phyloP scores from a whole-genome alignment of 2,329 filamentous ascomycete species.

The Zasmidium angulare region DNA sequence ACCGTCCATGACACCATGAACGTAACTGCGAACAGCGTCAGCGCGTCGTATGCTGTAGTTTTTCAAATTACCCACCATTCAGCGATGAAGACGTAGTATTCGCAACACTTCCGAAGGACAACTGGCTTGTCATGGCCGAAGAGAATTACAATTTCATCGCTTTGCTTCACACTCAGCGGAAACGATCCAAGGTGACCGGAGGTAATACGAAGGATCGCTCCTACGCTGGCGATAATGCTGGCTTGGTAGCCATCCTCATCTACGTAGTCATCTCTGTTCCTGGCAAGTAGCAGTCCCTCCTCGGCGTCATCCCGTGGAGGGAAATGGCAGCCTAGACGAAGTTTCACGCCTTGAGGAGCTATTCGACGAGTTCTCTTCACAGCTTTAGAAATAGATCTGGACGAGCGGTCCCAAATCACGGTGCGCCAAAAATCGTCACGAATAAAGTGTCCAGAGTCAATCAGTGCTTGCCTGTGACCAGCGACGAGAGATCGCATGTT shows the following conservation, averaged over 20 bases:
- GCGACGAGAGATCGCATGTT: background rate
- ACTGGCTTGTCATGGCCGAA: background rate
- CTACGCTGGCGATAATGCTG: background rate
- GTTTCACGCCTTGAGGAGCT: background rate
- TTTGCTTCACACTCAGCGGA: background rate
- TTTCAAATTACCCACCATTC: background rate
- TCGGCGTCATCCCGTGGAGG: background rate
- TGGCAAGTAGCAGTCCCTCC: background rate
- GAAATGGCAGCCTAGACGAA: background rate
- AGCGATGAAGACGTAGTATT: background rate
- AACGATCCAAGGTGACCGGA: background rate
- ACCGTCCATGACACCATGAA: background rate
- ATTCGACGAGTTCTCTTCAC: background rate
- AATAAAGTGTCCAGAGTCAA: background rate
- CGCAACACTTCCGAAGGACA: conserved; percentile 24
- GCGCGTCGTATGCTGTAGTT: background rate
- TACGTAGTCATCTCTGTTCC: background rate
- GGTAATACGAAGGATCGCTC: background rate
- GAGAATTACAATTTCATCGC: background rate
- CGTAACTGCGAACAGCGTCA: background rate
- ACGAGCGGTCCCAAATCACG: background rate
- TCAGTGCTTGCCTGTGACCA: background rate
- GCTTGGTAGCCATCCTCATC: background rate
- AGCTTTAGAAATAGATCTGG: background rate
- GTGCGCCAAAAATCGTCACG: background rate